A percentile compares a stretch with the other conserved stretches of the same genome.
phyloP scores from a whole-genome alignment of 2,329 filamentous ascomycete genomes.

The Cytospora leucostoma region DNA sequence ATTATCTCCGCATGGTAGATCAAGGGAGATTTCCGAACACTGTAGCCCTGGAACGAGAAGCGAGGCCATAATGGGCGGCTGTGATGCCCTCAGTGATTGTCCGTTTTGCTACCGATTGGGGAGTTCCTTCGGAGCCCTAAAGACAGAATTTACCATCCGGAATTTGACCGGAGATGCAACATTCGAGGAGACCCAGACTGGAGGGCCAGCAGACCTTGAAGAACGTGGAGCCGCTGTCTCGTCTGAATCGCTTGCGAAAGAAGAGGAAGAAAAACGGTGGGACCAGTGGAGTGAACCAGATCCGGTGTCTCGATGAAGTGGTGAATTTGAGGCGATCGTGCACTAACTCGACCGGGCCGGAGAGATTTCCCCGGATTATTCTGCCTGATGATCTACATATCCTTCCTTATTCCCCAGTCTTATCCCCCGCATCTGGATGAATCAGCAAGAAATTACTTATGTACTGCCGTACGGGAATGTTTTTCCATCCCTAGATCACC shows the following conservation, averaged over 20 bases:
- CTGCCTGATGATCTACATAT: neutral
- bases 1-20: too few species aligned
- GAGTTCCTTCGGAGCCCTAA: neutral
- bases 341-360: neutral
- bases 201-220: neutral
- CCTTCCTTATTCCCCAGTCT: too few species aligned
- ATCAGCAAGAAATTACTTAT: too few species aligned
- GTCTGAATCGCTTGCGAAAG: neutral
- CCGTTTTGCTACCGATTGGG: neutral
- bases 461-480: too few species aligned
- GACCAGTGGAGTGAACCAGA: neutral
- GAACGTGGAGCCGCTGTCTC: too few species aligned
- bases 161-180: neutral
- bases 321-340: neutral
- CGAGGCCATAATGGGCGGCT: neutral
- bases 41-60: neutral
- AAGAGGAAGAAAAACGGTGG: too few species aligned
- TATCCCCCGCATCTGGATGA: too few species aligned
- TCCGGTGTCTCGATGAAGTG: neutral
- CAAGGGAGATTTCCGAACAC: neutral
- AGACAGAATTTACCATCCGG: neutral
- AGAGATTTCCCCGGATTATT: neutral
- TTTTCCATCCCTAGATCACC: too few species aligned
- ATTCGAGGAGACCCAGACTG: too few species aligned
- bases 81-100: neutral